A percentile compares a stretch with the other conserved stretches of the same genome.
Evolutionary conservation across 2,329 filamentous ascomycete species (phyloP).

Genomic region (Claviceps humidiphila): DNA sequence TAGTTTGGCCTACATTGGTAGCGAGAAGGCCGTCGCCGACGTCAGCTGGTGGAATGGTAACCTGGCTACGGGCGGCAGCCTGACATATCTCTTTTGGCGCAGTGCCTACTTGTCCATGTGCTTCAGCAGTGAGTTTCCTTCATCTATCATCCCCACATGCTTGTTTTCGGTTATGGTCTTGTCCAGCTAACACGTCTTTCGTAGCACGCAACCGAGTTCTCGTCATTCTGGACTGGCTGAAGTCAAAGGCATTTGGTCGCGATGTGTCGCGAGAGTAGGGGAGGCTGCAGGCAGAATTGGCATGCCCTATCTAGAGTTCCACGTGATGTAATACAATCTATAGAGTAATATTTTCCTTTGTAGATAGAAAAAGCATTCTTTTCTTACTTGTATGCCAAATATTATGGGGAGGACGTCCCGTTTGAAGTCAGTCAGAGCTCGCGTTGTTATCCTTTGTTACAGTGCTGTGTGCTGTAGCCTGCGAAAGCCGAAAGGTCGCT

Average conservation of each 20-base stretch:
- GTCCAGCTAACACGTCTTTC: conserved; percentile 8
- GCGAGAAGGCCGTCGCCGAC: conserved; percentile 94
- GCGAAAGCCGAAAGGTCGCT: too few relatives aligned
- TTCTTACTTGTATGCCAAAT: not conserved
- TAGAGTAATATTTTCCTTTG: not conserved
- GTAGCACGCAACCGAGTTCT: conserved; percentile 85
- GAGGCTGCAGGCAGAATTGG: not conserved
- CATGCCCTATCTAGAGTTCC: not conserved
- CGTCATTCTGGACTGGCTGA: conserved; percentile 88
- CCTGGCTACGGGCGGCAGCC: conserved; percentile 78
- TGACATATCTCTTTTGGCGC: conserved; percentile 98
- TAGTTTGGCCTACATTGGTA: conserved; percentile 92
- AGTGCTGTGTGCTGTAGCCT: too few relatives aligned
- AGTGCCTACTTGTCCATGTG: conserved; percentile 98
- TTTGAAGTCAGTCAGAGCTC: too few relatives aligned
- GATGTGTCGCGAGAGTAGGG: conserved; percentile 74
- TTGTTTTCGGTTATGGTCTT: not conserved
- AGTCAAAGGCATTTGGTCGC: conserved; percentile 91
- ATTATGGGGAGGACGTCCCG: not conserved
- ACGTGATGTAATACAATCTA: not conserved
- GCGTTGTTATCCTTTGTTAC: too few relatives aligned
- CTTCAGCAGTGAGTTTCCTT: conserved; percentile 76
- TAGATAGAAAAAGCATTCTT: not conserved
- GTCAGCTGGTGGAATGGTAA: conserved; percentile 97
- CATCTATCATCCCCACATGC: not conserved